phyloP scores from a whole-genome alignment of 176 grass and related monocot species.

The Lolium perenne region DNA sequence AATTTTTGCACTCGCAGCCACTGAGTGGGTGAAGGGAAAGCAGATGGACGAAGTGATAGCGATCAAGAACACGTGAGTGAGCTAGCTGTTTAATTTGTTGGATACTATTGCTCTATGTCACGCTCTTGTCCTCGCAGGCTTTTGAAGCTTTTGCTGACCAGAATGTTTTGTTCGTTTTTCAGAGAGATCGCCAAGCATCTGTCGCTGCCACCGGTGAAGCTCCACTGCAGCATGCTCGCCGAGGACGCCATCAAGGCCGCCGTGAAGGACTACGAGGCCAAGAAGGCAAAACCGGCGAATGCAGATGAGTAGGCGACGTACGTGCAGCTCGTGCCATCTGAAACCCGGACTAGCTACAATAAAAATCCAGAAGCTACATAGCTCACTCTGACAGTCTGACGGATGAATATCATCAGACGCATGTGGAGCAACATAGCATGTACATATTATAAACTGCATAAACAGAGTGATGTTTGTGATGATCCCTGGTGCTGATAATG shows the following conservation, averaged over 20 bases:
- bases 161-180: slow-evolving; percentile 7
- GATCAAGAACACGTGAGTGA: slow-evolving; percentile 79
- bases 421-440: slow-evolving; percentile 1
- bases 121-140: too few relatives aligned
- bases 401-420: neutral
- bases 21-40: slow-evolving; percentile 91
- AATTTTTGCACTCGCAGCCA: slow-evolving; percentile 53
- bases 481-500: too few relatives aligned
- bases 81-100: neutral
- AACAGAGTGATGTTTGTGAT: too few relatives aligned
- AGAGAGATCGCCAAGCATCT: slow-evolving; percentile 92
- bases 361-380: neutral
- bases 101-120: neutral
- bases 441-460: neutral
- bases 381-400: neutral
- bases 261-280: slow-evolving; percentile 79
- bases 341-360: neutral
- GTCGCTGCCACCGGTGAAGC: slow-evolving; percentile 89
- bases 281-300: slow-evolving; percentile 55
- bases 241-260: slow-evolving; percentile 97
- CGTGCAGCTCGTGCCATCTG: neutral
- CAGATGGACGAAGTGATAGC: slow-evolving; percentile 73
- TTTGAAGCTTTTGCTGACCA: neutral
- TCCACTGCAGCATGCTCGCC: slow-evolving; percentile 97
- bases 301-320: neutral